Evolutionary conservation across 371 early-diverging fungal species (phyloP), one percentile per base, ranked within the genome.

Genomic region (Syncephalastrum racemosum): DNA sequence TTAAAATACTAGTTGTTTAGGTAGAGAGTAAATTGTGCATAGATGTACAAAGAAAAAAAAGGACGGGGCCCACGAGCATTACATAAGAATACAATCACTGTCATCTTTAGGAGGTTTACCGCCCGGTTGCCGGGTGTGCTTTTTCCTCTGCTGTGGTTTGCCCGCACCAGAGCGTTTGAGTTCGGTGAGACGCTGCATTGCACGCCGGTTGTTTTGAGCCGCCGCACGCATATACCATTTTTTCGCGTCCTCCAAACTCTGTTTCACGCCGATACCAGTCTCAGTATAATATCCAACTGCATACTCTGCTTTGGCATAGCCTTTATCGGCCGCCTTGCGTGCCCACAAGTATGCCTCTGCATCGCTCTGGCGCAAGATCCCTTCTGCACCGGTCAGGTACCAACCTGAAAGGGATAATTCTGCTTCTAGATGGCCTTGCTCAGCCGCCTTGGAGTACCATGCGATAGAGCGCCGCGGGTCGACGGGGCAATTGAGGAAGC

Each of bases 381-480:
- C 87, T 40, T 91, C 91, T 1, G 89, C 80, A 23, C 95, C 95
- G 1, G 94, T 93, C 62, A 94, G 68, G 60, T 93, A 94, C 93
- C 94, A 94, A 6, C 93, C 94, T 1, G 92, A 89, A 19, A 94
- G 77, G 20, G 93, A 93, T 52, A 94, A 71, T 58, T 92, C 90
- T 4, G 89, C 83, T 41, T 93, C 92, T 2, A 89, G 68, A 64
- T 96, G 85, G 3, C 90, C 90, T 62, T 91, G 86, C 53, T 95
- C 90, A 6, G 95, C 94, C 2, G 95, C 92, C 5, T 88, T 87
- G 39, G 95, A 91, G 75, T 97, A 97, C 96, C 98, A 99, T 4
- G 92, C 92, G 68, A 98, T 95, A 7, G 94, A 94, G 39, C 91
- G 79, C 19, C 92, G 79, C 4, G 99, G 88, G 63, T 97, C 96